Evolutionary conservation across 2,329 filamentous ascomycete species (phyloP).

Genomic region (Tolypocladium amazonense): DNA sequence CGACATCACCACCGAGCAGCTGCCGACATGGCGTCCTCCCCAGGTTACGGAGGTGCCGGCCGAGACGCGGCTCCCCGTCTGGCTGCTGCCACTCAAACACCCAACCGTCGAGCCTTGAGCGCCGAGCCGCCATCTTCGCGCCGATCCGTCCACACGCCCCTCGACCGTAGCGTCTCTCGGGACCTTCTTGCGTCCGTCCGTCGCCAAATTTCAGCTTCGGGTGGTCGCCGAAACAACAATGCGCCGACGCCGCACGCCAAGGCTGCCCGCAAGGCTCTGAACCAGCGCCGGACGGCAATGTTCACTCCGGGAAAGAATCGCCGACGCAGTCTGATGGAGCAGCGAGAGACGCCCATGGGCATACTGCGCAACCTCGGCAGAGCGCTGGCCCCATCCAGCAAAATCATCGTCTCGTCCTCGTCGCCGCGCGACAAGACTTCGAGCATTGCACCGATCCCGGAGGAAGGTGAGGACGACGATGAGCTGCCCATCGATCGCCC

Average conservation of each 20-base stretch:
- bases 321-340: conserved; percentile 44
- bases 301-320: conserved; percentile 50
- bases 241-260: conserved; percentile 49
- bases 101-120: conserved; percentile 16
- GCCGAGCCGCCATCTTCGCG: conserved; percentile 28
- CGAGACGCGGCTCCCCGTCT: too few relatives aligned
- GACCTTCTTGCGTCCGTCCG: conserved; percentile 27
- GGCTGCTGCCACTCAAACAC: conserved; percentile 12
- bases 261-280: conserved; percentile 47
- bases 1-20: not conserved
- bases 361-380: conserved; percentile 43
- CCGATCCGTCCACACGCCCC: conserved; percentile 31
- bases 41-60: not conserved
- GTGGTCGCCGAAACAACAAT: conserved; percentile 26
- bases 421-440: conserved; percentile 21
- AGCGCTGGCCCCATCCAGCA: conserved; percentile 38
- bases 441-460: conserved; percentile 16
- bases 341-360: conserved; percentile 45
- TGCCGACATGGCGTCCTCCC: not conserved
- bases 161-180: conserved; percentile 22
- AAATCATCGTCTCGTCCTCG: conserved; percentile 35
- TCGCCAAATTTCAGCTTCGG: conserved; percentile 35
- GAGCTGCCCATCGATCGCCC: conserved; percentile 39
- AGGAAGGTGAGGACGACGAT: conserved; percentile 35
- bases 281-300: conserved; percentile 46